Base-by-base conservation (phyloP, 2,329 filamentous ascomycete genomes). In the Cercospora citrullina region DNA sequence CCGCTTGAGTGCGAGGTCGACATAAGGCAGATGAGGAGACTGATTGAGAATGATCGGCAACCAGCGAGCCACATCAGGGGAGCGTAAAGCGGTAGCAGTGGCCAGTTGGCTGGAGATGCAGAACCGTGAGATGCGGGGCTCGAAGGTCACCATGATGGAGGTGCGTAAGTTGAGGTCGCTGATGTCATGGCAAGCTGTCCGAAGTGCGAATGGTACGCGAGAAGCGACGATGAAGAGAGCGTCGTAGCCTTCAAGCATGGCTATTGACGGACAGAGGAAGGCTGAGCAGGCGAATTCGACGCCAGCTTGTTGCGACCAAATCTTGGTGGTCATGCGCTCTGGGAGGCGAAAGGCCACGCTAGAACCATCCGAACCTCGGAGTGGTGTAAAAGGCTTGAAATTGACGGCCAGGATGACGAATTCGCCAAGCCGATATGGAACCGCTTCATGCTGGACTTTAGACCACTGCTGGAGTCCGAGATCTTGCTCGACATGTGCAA, bases 311-410 rank as follows among this genome's bases (percentile, higher is more conserved):
- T 64, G 48, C 1, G 57, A 60, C 33, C 61, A 60, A 30, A 67
- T 63, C 16, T 58, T 61, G 1, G 57, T 36, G 4, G 12, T 58
- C 18, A 72, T 65, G 8, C 69, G 57, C 58, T 71, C 71, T 1
- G 71, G 71, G 5, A 73, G 60, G 7, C 63, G 45, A 31, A 70
- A 71, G 14, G 65, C 87, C 0, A 86, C 86, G 75, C 85, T 88
- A 48, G 79, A 81, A 5, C 69, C 71, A n/a, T 67, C 64, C 21
- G 61, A 36, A n/a, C 48, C 61, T 33, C 21, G 55, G 16, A 71
- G 59, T 30, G 60, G 64, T 14, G 57, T 45, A 48, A 67, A 68
- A 1, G 53, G 23, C 31, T 42, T 36, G 64, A 72, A 73, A 7
- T 23, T 60, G 7, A 73, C 65, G 9, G 68, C 71, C 65, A 73